Percentiles rank a stretch among this genome's conserved stretches.
Conservation (phyloP, 257 asterid species). For the Mentha longifolia region DNA sequence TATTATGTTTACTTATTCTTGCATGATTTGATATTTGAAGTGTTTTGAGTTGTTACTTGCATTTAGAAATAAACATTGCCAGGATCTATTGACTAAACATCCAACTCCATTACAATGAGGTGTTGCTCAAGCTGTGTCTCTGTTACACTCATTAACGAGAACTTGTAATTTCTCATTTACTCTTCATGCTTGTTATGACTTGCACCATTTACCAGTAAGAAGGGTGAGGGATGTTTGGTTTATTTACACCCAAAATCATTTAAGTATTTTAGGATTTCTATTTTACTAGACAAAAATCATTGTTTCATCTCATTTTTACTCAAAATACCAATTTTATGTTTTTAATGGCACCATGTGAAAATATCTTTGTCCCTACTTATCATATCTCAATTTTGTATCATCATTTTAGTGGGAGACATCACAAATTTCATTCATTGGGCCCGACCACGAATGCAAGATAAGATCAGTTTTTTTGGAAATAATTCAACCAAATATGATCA, state of each 20-base stretch:
- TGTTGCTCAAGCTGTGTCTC: slow-evolving; percentile 38
- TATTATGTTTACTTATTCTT: slow-evolving; percentile 27
- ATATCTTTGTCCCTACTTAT: not conserved
- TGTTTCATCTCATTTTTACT: not conserved
- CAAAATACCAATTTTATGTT: not conserved
- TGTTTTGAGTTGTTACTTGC: slow-evolving; percentile 29
- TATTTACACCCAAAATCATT: slow-evolving; percentile 2
- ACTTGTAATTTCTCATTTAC: slow-evolving; percentile 16
- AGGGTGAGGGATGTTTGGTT: not conserved
- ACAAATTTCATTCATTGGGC: not conserved
- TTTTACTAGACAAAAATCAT: not conserved
- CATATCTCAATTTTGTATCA: slow-evolving; percentile 3
- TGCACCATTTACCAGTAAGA: slow-evolving; percentile 27
- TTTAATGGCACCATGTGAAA: not conserved
- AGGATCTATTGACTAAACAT: slow-evolving; percentile 95
- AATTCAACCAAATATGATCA: not conserved
- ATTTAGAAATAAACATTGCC: slow-evolving; percentile 34
- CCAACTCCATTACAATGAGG: slow-evolving; percentile 77
- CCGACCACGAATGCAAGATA: not conserved
- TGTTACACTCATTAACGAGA: slow-evolving; percentile 24
- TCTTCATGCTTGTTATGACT: slow-evolving; percentile 17
- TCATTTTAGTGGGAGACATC: not conserved
- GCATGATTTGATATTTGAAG: slow-evolving; percentile 28
- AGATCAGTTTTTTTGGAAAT: not conserved
- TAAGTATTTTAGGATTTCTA: not conserved